Conservation (phyloP, 257 asterid species). For the Nicotiana undulata region DNA sequence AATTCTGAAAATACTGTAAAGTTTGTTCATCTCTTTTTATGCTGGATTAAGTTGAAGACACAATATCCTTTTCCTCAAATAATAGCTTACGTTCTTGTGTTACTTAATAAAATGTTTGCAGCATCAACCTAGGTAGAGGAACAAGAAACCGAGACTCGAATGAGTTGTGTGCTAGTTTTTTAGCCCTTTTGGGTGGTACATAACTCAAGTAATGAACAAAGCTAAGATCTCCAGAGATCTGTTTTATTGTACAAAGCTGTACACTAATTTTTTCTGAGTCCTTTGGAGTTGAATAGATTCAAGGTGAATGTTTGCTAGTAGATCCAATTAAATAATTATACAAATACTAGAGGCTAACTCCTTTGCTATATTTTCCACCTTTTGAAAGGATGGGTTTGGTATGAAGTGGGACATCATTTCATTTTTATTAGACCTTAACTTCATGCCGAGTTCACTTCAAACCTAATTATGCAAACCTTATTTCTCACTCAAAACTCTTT, state of each 20-base stretch:
- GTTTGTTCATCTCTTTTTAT: neutral
- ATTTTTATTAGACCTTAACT: constrained; percentile 7
- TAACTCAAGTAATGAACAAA: neutral
- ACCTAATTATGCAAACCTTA: constrained; percentile 41
- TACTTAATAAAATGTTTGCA: neutral
- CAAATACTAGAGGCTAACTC: neutral
- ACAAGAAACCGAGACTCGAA: neutral
- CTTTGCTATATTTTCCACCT: neutral
- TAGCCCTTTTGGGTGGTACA: neutral
- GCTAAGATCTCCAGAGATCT: neutral
- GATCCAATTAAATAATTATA: neutral
- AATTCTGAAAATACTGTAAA: neutral
- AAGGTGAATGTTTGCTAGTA: neutral
- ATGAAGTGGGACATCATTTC: neutral
- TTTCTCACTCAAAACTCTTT: constrained; percentile 19
- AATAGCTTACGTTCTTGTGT: neutral
- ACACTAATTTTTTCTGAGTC: neutral
- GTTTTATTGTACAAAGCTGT: neutral
- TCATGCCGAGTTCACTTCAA: constrained; percentile 28
- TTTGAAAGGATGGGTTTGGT: neutral
- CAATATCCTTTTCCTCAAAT: constrained; percentile 1
- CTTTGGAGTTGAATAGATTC: neutral
- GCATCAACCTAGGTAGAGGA: neutral
- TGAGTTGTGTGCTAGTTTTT: neutral
- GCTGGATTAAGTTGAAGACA: neutral